Evolutionary conservation across 2,329 filamentous ascomycete species (phyloP), one percentile per base, ranked within the genome.

Genomic region (Monilinia fructigena): DNA sequence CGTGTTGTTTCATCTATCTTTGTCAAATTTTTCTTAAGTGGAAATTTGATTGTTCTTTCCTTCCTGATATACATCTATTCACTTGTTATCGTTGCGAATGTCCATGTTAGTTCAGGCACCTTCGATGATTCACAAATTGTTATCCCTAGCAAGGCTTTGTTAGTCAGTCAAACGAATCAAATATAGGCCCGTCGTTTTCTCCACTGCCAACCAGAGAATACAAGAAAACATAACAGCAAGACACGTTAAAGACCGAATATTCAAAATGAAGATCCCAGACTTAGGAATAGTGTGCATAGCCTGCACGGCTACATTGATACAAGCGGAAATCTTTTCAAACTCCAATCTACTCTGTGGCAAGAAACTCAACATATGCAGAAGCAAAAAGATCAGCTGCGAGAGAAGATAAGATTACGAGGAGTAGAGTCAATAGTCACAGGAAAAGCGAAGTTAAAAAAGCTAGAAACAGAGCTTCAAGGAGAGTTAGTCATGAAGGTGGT

Each of bases 341-440:
- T 3, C 48, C 38, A 10, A 53, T 65, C 23, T 65, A 65, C 28
- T 60, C 55, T 53, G 35, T 65, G n/a, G 26, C 63, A 35, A 60
- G 47, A 47, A 65, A 65, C 38, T 60, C 63, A 7, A 60, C 23
- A 3, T 65, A 60, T 14, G 63, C 63, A 28, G 35, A 26, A 53
- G 12, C 18, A 7, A 61, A 28, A 38, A 50, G 63, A 11, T 55
- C 35, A 11, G 31, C 28, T 10, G 35, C 16, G 14, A 54, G 55
- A 53, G 63, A 65, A 31, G 55, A 61, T 18, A 38, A 3, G 14
- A 65, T 65, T 35, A 23, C 55, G 31, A 61, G 47, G 35, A 47
- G 20, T 28, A 65, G 55, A 53, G 31, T 55, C 14, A 60, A 65
- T 14, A 65, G 63, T 53, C 63, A 65, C 14, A 52, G 48, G 40